phyloP scores from a whole-genome alignment of 768 basidiomycete genomes.

The Suillus subluteus region DNA sequence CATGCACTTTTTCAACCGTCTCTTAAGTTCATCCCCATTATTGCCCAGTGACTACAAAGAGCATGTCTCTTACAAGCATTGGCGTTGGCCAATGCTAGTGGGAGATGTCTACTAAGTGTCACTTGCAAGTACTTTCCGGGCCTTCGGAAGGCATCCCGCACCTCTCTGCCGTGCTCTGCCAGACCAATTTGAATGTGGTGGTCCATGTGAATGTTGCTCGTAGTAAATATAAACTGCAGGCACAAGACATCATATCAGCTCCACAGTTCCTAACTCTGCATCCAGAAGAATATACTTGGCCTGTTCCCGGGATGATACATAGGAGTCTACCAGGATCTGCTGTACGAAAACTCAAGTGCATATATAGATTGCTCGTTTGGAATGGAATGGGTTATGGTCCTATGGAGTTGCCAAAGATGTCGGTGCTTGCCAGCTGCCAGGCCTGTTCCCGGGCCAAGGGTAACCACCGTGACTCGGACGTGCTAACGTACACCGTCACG shows the following conservation, averaged over 20 bases:
- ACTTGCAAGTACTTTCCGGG: not conserved
- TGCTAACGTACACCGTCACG: constrained; percentile 43
- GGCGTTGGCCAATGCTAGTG: not conserved
- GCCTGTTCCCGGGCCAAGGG: constrained; percentile 75
- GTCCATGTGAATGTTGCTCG: constrained; percentile 91
- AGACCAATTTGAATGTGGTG: constrained; percentile 77
- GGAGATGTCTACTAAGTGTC: not conserved
- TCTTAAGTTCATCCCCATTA: not conserved
- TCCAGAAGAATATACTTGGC: constrained; percentile 74
- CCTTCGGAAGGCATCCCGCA: constrained; percentile 16
- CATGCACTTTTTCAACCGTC: not conserved
- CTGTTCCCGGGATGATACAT: constrained; percentile 71
- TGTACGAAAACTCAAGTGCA: not conserved
- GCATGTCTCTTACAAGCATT: not conserved
- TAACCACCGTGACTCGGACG: constrained; percentile 66
- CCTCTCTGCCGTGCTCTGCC: constrained; percentile 68
- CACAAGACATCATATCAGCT: constrained; percentile 61
- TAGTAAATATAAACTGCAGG: constrained; percentile 71
- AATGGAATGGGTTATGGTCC: not conserved
- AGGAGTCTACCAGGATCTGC: constrained; percentile 78
- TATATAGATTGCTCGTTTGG: constrained; percentile 7
- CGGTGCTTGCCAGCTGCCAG: constrained; percentile 76
- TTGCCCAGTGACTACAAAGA: not conserved
- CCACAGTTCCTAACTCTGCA: constrained; percentile 87
- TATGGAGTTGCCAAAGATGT: constrained; percentile 52